Evolutionary conservation across 768 basidiomycete species (phyloP), one percentile per base, ranked within the genome.

Genomic region (Rhodotorula diobovata): DNA sequence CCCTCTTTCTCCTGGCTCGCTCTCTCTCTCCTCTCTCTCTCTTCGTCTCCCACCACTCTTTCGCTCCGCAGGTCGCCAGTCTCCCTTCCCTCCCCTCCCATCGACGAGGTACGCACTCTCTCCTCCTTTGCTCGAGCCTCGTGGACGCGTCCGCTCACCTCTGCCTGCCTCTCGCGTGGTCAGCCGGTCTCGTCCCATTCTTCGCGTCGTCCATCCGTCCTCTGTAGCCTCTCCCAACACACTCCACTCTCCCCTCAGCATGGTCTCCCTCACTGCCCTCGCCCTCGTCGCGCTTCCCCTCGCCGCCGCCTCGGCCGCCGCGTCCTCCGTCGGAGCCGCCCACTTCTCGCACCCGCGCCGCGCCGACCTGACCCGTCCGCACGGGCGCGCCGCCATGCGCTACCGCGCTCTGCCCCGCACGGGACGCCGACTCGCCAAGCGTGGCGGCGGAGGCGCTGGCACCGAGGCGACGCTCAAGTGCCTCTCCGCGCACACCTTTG

Each of bases 391-490:
- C 60, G 54, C 43, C 21, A 16, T 35, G 45, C 41, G 28, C 50
- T 41, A 51, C 57, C 56, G 53, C 61, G 25, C 54, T 43, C 39
- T 34, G 28, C n/a, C 69, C 34, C 54, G 70, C 21, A 11, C 30
- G 32, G 41, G 48, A 25, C 43, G 65, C 15, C 60, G 70, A 8
- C 37, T 71, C 41, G 37, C 4, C 39, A 67, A 50, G 39, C 35
- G 62, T 21, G 37, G 34, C 23, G 21, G 37, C 4, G 41, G 41
- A 43, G 12, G 28, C 12, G 14, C n/a, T 12, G 51, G 14, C 28
- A 39, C 14, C 15, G 54, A 73, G 41, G 72, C 72, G 20, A 66
- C 66, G 23, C 37, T 73, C 50, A 70, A 67, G 61, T 73, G 72
- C 57, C 35, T 53, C 25, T 50, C 64, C 23, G 37, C 30, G 4